Base-by-base conservation (phyloP, 306 rosid genomes). In the Quercus alba region DNA sequence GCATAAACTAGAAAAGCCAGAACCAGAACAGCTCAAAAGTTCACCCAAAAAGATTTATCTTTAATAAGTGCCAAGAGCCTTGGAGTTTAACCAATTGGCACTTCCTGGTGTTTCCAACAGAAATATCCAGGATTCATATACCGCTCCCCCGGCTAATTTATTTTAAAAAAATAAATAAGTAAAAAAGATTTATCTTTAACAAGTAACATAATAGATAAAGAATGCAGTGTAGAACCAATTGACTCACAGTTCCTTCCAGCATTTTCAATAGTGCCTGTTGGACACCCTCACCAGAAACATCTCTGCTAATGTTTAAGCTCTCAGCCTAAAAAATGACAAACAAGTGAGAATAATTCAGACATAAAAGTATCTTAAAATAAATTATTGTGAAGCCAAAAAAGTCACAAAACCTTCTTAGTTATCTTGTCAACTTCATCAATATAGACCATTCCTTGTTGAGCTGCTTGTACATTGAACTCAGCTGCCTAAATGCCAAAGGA, bases 351-450 rank as follows among this genome's bases (percentile, higher is more conserved):
- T 83, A 38, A 26, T 31, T 75, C 59, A 41, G 61, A 56, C 44
- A 79, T 81, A 52, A 55, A 84, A 30, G 55, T 20, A 46, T 12
- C 12, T 49, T 56, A 57, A 71, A 72, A 23, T 51, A 82, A 79
- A 69, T 26, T 28, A 70, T 38, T 33, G 63, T n/a, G 70, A 55
- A 21, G 31, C 17, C 20, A 21, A 72, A 75, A 49, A 25, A 31
- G 72, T 12, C 23, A 25, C 56, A 63, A 57, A 81, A 94, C 99
- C 99, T 94, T 94, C 90, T 93, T 94, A n/a, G 99, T 94, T 90
- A 93, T 94, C 87, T 94, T 92, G 94, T 94, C 99, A 87, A 94
- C 97, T 94, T 94, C 99, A 78, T 94, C 99, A 25, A 93, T 93
- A 86, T 94, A 94, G 83, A 94, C 89, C 70, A 94, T 94, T 84